Evolutionary conservation across 1,284 basidiomycete genomes (phyloP).

Genomic region (Heterobasidion annosum): DNA sequence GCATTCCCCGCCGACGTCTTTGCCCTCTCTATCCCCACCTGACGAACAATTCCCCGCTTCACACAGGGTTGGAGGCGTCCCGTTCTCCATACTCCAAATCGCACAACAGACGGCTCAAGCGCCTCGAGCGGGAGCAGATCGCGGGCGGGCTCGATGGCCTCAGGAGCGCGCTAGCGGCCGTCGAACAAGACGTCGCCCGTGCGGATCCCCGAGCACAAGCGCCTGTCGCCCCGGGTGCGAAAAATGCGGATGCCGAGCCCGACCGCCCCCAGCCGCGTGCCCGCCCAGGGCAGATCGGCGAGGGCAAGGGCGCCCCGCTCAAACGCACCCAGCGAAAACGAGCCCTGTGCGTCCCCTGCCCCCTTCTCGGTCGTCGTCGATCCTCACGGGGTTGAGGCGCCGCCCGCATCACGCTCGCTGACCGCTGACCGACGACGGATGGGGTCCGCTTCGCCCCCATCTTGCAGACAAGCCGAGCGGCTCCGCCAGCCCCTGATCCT

Average conservation of each 20-base stretch:
- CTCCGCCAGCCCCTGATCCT: constrained; percentile 66
- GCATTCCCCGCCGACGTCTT: too few species aligned
- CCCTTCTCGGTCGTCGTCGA: neutral
- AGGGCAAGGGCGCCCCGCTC: constrained; percentile 53
- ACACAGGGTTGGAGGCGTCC: constrained; percentile 44
- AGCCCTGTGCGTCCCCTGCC: constrained; percentile 47
- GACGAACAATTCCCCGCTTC: neutral
- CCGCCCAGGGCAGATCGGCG: constrained; percentile 53
- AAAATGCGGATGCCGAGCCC: neutral
- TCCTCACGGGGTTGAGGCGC: neutral
- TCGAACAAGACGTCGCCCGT: constrained; percentile 28
- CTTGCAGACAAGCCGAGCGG: constrained; percentile 54
- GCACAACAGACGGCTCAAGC: constrained; percentile 61
- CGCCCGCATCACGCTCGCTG: too few species aligned
- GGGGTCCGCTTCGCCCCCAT: neutral
- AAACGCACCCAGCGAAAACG: constrained; percentile 59
- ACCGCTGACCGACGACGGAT: too few species aligned
- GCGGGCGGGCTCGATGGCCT: constrained; percentile 54
- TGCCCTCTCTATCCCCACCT: too few species aligned
- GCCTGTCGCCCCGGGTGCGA: neutral
- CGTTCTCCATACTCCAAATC: constrained; percentile 67
- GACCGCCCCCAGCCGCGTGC: neutral
- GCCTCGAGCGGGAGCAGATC: constrained; percentile 62
- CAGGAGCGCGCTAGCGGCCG: constrained; percentile 41
- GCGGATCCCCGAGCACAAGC: constrained; percentile 5